A percentile compares a stretch with the other conserved stretches of the same genome.
These are phyloP conservation scores for Cladophialophora psammophila DNA, from an alignment of 2,329 filamentous ascomycete species.

Conservation along the genomic window DNA sequence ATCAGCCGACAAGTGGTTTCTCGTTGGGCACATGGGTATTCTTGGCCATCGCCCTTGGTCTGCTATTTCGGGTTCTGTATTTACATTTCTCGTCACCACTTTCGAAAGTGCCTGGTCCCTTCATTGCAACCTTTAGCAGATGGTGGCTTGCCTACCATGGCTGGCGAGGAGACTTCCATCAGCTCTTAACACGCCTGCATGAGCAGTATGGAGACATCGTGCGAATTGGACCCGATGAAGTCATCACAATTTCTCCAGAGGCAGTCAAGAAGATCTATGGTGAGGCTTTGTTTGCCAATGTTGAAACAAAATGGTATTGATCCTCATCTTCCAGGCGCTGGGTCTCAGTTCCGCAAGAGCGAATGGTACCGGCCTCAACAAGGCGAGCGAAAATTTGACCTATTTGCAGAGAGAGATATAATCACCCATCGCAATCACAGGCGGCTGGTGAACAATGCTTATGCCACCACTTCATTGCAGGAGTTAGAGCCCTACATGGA, in stretches of 20 bases:
- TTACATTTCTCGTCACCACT: slow-evolving; percentile 37
- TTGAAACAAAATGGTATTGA: no score
- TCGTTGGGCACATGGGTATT: no score
- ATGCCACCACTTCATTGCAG: slow-evolving; percentile 49
- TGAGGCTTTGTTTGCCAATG: neutral
- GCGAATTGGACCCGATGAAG: slow-evolving; percentile 52
- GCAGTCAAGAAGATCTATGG: slow-evolving; percentile 35
- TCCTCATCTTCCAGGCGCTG: slow-evolving; percentile 41
- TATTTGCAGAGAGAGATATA: slow-evolving; percentile 51
- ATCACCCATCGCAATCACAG: slow-evolving; percentile 47
- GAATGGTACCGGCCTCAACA: slow-evolving; percentile 52
- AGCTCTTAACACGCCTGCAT: slow-evolving; percentile 41
- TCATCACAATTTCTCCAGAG: slow-evolving; percentile 48
- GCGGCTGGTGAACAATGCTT: slow-evolving; percentile 47
- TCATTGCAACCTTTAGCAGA: slow-evolving; percentile 40
- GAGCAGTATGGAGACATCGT: slow-evolving; percentile 49
- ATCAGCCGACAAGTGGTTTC: no score
- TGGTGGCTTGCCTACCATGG: slow-evolving; percentile 34
- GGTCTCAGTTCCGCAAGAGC: slow-evolving; percentile 52
- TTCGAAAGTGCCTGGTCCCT: slow-evolving; percentile 43
- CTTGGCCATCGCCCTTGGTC: neutral
- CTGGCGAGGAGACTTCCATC: slow-evolving; percentile 22
- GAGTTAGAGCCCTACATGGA: slow-evolving; percentile 52
- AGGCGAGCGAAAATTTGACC: slow-evolving; percentile 49
- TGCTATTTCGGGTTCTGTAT: neutral